Base-by-base conservation (phyloP, 345 rosid genomes). In the Salix suchowensis region DNA sequence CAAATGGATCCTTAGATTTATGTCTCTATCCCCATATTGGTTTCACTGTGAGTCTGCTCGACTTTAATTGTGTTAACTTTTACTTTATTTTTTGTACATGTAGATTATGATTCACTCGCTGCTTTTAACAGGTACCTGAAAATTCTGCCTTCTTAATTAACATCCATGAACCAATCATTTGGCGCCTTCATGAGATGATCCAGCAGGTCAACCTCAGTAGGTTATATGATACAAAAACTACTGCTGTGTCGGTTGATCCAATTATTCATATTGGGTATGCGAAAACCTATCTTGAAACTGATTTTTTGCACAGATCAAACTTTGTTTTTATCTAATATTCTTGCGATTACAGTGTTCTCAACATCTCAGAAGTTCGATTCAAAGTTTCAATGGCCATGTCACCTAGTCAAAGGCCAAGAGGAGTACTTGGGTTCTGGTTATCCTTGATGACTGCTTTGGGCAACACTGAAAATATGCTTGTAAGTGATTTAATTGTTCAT, bases 101-200 rank as follows among this genome's bases (percentile, higher is more conserved):
- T 65, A 74, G 67, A 54, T 80, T 68, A 19, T 80, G 39, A 76
- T 68, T 52, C 34, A 66, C 75, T 55, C 26, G 40, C 69, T 78
- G 68, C 50, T 70, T 85, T 76, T 39, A 67, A 58, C 79, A 96
- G 96, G 99, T 92, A 55, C 94, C 93, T 71, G 98, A 96, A 55
- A 89, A 83, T 85, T 84, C 89, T 77, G 88, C 99, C 70, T 96
- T 96, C 77, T 79, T 93, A n/a, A 86, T 93, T 74, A 96, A 89
- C 84, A 88, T 96, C 79, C 99, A 96, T 58, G 99, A 96, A 79
- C 99, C 98, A 54, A 92, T 93, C 77, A 93, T 96, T 77, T 96
- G 99, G 99, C 98, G 99, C 75, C 90, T 96, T 82, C 97, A 93
- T 82, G 98, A 92, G 92, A 93, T 96, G 99, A 86, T 92, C 75